Evolutionary conservation across 345 rosid species (phyloP).

Genomic region (Punica granatum): DNA sequence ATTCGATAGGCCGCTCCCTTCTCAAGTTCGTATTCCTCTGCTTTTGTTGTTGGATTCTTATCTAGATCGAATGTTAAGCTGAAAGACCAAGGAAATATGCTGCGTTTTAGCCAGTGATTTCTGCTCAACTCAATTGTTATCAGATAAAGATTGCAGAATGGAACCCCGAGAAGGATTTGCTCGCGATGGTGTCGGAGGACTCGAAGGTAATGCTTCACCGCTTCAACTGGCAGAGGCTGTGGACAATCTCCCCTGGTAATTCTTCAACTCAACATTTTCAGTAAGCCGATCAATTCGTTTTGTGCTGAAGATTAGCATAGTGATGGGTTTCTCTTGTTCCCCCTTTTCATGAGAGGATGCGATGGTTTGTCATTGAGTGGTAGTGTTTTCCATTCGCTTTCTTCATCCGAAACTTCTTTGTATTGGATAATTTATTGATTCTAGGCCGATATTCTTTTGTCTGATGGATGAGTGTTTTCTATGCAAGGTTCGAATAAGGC

Average conservation of each 20-base stretch:
- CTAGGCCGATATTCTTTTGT: background rate
- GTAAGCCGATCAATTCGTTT: background rate
- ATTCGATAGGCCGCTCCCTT: constrained; percentile 70
- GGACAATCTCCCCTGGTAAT: constrained; percentile 70
- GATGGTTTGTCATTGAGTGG: background rate
- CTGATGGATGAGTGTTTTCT: background rate
- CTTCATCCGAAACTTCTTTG: background rate
- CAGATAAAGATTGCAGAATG: constrained; percentile 70
- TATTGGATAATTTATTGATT: background rate
- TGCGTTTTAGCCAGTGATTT: background rate
- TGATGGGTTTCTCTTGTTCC: background rate
- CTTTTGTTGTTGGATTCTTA: no score
- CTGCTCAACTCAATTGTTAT: background rate
- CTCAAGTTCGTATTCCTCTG: constrained; percentile 38
- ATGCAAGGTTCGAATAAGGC: background rate
- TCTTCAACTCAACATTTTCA: background rate
- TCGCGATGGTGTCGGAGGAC: constrained; percentile 79
- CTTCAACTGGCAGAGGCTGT: constrained; percentile 88
- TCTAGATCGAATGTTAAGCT: no score
- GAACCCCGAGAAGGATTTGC: constrained; percentile 82
- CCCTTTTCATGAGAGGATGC: background rate
- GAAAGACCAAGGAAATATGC: background rate
- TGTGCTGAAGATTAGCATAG: background rate
- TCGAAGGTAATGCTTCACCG: constrained; percentile 69
- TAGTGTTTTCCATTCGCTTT: background rate